A percentile compares a stretch with the other conserved stretches of the same genome.
Evolutionary conservation across 768 basidiomycete species (phyloP).

Genomic region (Hysterangium stoloniferum): DNA sequence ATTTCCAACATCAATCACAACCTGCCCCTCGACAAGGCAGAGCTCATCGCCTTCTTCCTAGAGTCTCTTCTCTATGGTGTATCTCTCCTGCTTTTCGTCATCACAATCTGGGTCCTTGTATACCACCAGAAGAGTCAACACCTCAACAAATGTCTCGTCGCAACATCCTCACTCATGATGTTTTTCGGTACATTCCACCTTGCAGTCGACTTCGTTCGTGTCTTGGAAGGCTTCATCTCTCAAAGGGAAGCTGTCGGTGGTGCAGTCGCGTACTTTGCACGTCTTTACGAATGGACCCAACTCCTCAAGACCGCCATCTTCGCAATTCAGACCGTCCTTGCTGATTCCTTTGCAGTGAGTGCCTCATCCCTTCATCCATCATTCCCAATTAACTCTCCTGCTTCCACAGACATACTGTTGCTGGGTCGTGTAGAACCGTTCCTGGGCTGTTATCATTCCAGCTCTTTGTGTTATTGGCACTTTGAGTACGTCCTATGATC

Average conservation of each 20-base stretch:
- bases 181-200: conserved; percentile 30
- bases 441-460: conserved; percentile 15
- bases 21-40: conserved; percentile 11
- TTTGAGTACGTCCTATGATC: not conserved
- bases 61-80: conserved; percentile 11
- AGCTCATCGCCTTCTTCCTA: conserved; percentile 13
- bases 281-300: conserved; percentile 29
- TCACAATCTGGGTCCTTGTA: conserved; percentile 26
- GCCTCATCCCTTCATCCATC: not conserved
- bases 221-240: conserved; percentile 29
- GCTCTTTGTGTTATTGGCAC: conserved; percentile 9
- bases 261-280: conserved; percentile 27
- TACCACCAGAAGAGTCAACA: conserved; percentile 21
- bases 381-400: not conserved
- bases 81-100: conserved; percentile 19
- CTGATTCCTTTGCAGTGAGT: conserved; percentile 29
- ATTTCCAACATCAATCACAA: conserved; percentile 7
- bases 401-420: conserved; percentile 23
- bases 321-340: conserved; percentile 30
- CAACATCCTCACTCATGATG: conserved; percentile 24
- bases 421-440: conserved; percentile 27
- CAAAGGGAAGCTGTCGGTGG: conserved; percentile 14
- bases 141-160: conserved; percentile 26
- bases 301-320: conserved; percentile 32
- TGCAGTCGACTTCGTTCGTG: conserved; percentile 27